These are phyloP conservation scores for Pyrenophora tritici-repentis DNA, from an alignment of 2,329 filamentous ascomycete species.

Conservation along the genomic window DNA sequence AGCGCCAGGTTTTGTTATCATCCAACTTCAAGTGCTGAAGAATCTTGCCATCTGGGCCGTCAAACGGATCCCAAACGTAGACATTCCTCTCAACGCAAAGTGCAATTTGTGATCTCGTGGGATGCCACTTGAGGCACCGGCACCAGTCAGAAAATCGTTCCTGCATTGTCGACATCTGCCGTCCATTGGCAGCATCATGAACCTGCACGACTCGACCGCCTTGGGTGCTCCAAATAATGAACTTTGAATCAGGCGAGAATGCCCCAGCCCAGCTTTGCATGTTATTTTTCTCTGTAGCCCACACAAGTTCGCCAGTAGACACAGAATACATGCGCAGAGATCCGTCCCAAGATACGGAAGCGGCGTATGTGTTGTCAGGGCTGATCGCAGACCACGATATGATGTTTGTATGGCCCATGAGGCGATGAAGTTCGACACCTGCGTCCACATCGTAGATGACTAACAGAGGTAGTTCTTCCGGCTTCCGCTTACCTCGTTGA, in stretches of 20 bases:
- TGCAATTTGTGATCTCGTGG: slow-evolving; percentile 27
- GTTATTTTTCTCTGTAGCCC: slow-evolving; percentile 22
- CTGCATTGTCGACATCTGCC: slow-evolving; percentile 17
- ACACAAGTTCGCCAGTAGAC: slow-evolving; percentile 24
- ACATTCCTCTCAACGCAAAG: slow-evolving; percentile 24
- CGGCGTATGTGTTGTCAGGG: slow-evolving; percentile 26
- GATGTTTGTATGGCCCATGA: slow-evolving; percentile 33
- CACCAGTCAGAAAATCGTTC: slow-evolving; percentile 24
- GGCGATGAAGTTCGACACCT: slow-evolving; percentile 17
- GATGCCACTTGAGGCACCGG: slow-evolving; percentile 31
- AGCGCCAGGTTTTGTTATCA: neutral
- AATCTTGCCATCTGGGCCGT: slow-evolving; percentile 20
- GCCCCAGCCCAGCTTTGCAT: slow-evolving; percentile 31
- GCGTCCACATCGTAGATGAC: slow-evolving; percentile 28
- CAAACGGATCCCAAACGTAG: slow-evolving; percentile 32
- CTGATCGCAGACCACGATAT: slow-evolving; percentile 38
- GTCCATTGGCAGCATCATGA: slow-evolving; percentile 23
- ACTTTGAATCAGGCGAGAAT: slow-evolving; percentile 33
- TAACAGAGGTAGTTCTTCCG: slow-evolving; percentile 17
- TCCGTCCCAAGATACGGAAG: slow-evolving; percentile 37
- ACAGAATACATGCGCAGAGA: slow-evolving; percentile 33
- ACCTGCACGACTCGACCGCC: slow-evolving; percentile 22
- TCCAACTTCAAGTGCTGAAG: slow-evolving; percentile 27
- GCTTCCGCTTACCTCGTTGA: slow-evolving; percentile 13
- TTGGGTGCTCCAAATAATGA: slow-evolving; percentile 31